These are phyloP conservation scores for Fraxinus pennsylvanica DNA, from an alignment of 257 asterid genomes.

Conservation along the genomic window DNA sequence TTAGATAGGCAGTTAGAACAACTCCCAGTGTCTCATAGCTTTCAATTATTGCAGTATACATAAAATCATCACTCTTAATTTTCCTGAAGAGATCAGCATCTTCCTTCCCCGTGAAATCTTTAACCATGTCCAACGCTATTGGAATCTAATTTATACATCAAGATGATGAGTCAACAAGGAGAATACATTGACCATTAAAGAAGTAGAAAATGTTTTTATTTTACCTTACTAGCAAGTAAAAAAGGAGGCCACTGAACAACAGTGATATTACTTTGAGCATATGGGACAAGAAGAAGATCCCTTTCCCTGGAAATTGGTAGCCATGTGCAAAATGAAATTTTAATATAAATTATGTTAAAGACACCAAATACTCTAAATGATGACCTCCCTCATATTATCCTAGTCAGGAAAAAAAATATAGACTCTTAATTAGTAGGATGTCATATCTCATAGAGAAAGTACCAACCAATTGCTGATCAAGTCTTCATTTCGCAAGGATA, in stretches of 20 bases:
- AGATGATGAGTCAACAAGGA: constrained; percentile 31
- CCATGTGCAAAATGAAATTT: constrained; percentile 19
- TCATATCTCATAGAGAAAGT: constrained; percentile 14
- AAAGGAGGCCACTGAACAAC: constrained; percentile 99
- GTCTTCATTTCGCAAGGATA: constrained; percentile 91
- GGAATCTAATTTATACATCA: constrained; percentile 68
- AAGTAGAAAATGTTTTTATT: constrained; percentile 18
- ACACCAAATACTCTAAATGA: not conserved
- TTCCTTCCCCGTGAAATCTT: constrained; percentile 76
- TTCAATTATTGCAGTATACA: constrained; percentile 85
- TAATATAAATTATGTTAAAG: not conserved
- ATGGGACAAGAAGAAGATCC: constrained; percentile 92
- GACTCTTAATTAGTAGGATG: not conserved
- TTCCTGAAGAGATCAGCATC: constrained; percentile 88
- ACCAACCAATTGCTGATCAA: constrained; percentile 79
- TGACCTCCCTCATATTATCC: constrained; percentile 2
- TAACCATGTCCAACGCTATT: constrained; percentile 97
- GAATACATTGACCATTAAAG: constrained; percentile 13
- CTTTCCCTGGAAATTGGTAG: constrained; percentile 64
- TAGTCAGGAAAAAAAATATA: constrained; percentile 8
- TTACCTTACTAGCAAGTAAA: constrained; percentile 98
- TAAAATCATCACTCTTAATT: constrained; percentile 77
- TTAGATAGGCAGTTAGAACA: constrained; percentile 65
- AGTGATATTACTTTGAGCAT: constrained; percentile 75
- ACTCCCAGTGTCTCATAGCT: constrained; percentile 80